Evolutionary conservation across 768 basidiomycete genomes (phyloP).

Genomic region (Coprinopsis sp.): DNA sequence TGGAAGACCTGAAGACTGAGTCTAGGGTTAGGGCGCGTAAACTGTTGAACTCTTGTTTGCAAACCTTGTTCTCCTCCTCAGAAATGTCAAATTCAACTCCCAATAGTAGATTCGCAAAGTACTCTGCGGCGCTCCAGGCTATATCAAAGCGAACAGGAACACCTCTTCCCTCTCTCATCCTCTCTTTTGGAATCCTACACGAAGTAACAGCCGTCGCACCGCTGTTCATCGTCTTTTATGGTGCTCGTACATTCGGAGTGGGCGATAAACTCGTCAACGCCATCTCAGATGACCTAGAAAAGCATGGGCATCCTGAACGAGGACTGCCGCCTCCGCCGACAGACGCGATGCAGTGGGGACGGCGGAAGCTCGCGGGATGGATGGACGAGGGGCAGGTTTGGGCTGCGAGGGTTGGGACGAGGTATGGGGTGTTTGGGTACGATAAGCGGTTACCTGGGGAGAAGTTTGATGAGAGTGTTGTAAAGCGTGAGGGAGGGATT

Average conservation of each 20-base stretch:
- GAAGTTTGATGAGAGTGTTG: constrained; percentile 20
- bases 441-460: constrained; percentile 42
- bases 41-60: no score
- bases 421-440: constrained; percentile 81
- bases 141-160: constrained; percentile 68
- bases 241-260: constrained; percentile 58
- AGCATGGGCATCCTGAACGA: neutral
- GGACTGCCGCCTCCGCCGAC: constrained; percentile 1
- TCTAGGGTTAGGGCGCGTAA: constrained; percentile 6
- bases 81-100: no score
- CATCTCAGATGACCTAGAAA: constrained; percentile 24
- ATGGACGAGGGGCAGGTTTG: constrained; percentile 72
- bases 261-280: constrained; percentile 60
- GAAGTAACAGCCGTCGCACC: constrained; percentile 81
- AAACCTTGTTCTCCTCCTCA: no score
- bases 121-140: constrained; percentile 49
- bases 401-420: constrained; percentile 64
- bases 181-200: constrained; percentile 82
- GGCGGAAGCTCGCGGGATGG: constrained; percentile 49
- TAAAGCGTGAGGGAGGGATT: constrained; percentile 33
- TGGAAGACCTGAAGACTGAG: neutral
- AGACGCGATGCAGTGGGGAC: constrained; percentile 33
- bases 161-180: constrained; percentile 67
- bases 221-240: constrained; percentile 68
- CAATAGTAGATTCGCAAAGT: constrained; percentile 37